These are phyloP conservation scores for Eutrema yunnanense DNA, from an alignment of 345 rosid genomes.

Conservation along the genomic window DNA sequence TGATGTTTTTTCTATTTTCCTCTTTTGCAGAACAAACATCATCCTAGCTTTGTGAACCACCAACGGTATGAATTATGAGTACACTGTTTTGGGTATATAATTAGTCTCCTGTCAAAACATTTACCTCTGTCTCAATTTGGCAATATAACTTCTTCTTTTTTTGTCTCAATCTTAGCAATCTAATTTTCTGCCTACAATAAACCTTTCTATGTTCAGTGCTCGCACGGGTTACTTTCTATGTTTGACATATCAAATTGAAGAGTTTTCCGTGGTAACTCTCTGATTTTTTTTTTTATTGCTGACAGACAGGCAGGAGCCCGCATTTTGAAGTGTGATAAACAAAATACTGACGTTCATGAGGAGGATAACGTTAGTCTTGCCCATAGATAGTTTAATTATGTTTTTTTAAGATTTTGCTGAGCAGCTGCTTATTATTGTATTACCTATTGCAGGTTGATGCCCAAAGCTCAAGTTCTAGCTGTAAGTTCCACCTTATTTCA, in stretches of 20 bases:
- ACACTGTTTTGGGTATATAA: neutral
- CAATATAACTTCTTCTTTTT: neutral
- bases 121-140: neutral
- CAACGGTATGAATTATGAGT: constrained; percentile 13
- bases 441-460: constrained; percentile 46
- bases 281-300: constrained; percentile 24
- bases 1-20: neutral
- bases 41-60: neutral
- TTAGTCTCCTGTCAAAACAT: neutral
- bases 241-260: neutral
- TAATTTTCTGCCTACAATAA: neutral
- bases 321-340: constrained; percentile 23
- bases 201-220: neutral
- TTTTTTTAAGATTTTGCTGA: neutral
- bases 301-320: constrained; percentile 54
- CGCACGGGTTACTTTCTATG: neutral
- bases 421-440: constrained; percentile 4
- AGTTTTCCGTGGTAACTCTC: neutral
- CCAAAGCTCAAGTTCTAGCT: constrained; percentile 33
- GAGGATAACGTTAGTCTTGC: constrained; percentile 34
- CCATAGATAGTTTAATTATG: neutral
- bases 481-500: constrained; percentile 36
- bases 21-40: constrained; percentile 11
- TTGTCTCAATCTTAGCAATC: neutral
- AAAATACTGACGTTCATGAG: constrained; percentile 26